Evolutionary conservation across 768 basidiomycete genomes (phyloP), one percentile per base, ranked within the genome.

Genomic region (Cantharellus cinnabarinus): DNA sequence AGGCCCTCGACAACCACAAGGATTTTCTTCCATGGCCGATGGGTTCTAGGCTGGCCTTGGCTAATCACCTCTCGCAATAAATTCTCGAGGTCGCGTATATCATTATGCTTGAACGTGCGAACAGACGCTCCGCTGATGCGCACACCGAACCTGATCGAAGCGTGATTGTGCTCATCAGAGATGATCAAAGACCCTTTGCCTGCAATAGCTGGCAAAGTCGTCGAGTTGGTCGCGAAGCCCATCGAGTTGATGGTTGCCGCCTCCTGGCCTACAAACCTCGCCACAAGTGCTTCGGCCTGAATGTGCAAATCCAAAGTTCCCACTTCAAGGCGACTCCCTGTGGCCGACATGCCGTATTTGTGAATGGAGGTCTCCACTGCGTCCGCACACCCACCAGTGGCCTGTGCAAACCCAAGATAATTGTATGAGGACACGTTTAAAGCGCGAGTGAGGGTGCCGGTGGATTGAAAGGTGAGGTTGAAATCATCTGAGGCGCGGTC

Each of bases 11-110:
- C 89, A 58, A 95, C 79, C 50, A 99, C 63, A 42, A 99, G 70
- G 62, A 99, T 98, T 75, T 94, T 97, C 75, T 94, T 95, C 95
- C 95, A 98, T 7, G 94, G 94, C n/a, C 95, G 72, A 66, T 98
- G 95, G 0, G 91, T 95, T 72, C 91, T 85, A 3, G 94, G 91
- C 68, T 98, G 94, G 14, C 95, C 95, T 70, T 99, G 95, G 65
- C 85, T 89, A 71, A 99, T 93, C 35, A 81, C 82, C 70, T 99
- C 95, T 50, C 82, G 76, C 66, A 99, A 72, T 7, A 98, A 67
- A 3, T 72, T 68, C 70, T 98, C 94, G 58, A 99, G 72, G 55
- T 75, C 80, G 44, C 74, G 69, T 84, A 97, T 87, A 69, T 98
- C 81, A 67, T 99, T 98, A 69, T 99, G 95, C 76, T 93, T 94